phyloP scores from a whole-genome alignment of 768 basidiomycete species.

The Pseudohyphozyma bogoriensis region DNA sequence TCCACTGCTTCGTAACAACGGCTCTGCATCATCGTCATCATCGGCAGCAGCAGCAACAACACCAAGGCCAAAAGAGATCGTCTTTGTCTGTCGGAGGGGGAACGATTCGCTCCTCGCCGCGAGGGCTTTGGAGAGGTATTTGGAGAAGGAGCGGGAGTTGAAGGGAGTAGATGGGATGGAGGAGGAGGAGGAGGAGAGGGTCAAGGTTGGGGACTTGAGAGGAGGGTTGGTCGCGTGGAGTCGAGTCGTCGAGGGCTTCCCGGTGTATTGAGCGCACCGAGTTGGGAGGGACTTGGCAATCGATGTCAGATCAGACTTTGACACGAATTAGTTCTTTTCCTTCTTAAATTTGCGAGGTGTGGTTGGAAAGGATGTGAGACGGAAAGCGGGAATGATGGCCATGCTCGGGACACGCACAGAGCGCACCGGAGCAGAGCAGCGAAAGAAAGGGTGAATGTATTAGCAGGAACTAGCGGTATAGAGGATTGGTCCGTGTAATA shows the following conservation, averaged over 20 bases:
- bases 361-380: too few relatives aligned
- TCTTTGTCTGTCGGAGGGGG: slow-evolving; percentile 21
- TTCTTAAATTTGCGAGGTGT: too few relatives aligned
- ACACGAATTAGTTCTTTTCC: too few relatives aligned
- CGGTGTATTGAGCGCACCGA: slow-evolving; percentile 22
- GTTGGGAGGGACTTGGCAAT: too few relatives aligned
- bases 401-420: too few relatives aligned
- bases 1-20: neutral
- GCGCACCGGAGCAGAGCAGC: too few relatives aligned
- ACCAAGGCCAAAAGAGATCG: neutral
- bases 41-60: too few relatives aligned
- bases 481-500: too few relatives aligned
- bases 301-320: too few relatives aligned
- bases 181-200: neutral
- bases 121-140: slow-evolving; percentile 12
- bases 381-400: too few relatives aligned
- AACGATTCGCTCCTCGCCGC: slow-evolving; percentile 28
- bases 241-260: slow-evolving; percentile 13
- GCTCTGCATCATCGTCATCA: neutral
- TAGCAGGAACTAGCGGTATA: too few relatives aligned
- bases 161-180: neutral
- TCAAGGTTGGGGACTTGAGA: slow-evolving; percentile 5
- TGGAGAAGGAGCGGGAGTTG: neutral
- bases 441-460: too few relatives aligned
- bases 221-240: slow-evolving; percentile 20